Base-by-base conservation (phyloP, 805 yeast species). In the Candida coquimbonensis region DNA sequence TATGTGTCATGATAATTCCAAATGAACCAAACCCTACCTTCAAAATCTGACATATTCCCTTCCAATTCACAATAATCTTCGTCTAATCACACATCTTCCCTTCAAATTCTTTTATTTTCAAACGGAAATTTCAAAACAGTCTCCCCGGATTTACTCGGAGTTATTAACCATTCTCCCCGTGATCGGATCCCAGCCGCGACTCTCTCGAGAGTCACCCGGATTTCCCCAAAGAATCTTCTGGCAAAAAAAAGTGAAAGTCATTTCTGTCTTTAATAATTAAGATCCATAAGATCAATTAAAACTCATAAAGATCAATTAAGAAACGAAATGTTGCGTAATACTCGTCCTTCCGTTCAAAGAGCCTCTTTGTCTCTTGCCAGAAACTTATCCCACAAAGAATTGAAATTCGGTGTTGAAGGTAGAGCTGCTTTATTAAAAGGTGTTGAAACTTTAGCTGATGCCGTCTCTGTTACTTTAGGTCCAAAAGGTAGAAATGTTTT, bases 401-500 rank as follows among this genome's bases (percentile, higher is more conserved):
- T 91, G 66, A 89, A 88, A 72, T 91, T 91, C 64, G 99, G 99
- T 53, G 97, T 93, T 49, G 61, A 57, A 48, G 61, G 61, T 33
- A 51, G 61, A 51, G 61, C 61, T 36, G 61, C 98, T 45, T 74
- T 91, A 24, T 74, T 93, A 60, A 87, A 81, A 66, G 99, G 99
- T 72, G 98, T 93, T 48, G 96, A 91, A 66, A 85, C 61, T 38
- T 47, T 57, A 87, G 52, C 79, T 87, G 90, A 87, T 64, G 99
- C 99, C 33, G 99, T 91, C 47, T 83, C 96, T 36, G 96, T 93
- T 47, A 91, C 99, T 35, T 75, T 91, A 53, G 99, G 99, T 49
- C 99, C 99, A 63, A 91, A 91, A 71, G 99, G 99, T 65, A 83
- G 99, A 72, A 93, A 93, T 63, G 99, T 91, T 36, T 77, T 91